Evolutionary conservation across 2,329 filamentous ascomycete species (phyloP).

Genomic region (Diaporthe aspalathi): DNA sequence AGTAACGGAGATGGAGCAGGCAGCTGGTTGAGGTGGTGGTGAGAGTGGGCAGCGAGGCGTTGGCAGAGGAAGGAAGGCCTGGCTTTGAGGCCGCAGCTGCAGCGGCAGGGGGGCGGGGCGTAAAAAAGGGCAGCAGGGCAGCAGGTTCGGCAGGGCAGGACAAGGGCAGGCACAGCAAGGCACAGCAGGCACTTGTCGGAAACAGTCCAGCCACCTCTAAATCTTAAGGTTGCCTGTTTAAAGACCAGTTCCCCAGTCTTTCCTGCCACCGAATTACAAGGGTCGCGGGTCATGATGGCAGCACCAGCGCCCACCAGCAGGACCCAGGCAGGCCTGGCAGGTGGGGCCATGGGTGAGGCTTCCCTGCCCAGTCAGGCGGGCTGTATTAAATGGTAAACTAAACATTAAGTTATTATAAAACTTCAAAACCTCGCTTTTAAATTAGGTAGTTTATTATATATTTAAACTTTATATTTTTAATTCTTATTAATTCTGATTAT

Average conservation of each 20-base stretch:
- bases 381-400: no score
- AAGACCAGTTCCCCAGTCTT: constrained; percentile 24
- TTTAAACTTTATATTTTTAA: no score
- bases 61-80: not conserved
- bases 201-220: constrained; percentile 30
- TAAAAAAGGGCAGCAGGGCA: not conserved
- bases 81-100: constrained; percentile 2
- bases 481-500: no score
- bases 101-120: constrained; percentile 6
- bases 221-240: constrained; percentile 27
- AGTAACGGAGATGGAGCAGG: not conserved
- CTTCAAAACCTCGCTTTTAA: no score
- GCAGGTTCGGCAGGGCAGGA: constrained; percentile 8
- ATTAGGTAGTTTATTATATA: no score
- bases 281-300: constrained; percentile 13
- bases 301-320: constrained; percentile 1
- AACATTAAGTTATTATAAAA: no score
- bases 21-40: not conserved
- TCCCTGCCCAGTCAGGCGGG: constrained; percentile 17
- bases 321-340: not conserved
- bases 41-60: not conserved
- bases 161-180: constrained; percentile 11
- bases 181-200: constrained; percentile 15
- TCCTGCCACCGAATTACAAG: constrained; percentile 28
- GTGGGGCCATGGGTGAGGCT: constrained; percentile 11